Evolutionary conservation across 306 rosid species (phyloP).

Genomic region (Cicer arietinum): DNA sequence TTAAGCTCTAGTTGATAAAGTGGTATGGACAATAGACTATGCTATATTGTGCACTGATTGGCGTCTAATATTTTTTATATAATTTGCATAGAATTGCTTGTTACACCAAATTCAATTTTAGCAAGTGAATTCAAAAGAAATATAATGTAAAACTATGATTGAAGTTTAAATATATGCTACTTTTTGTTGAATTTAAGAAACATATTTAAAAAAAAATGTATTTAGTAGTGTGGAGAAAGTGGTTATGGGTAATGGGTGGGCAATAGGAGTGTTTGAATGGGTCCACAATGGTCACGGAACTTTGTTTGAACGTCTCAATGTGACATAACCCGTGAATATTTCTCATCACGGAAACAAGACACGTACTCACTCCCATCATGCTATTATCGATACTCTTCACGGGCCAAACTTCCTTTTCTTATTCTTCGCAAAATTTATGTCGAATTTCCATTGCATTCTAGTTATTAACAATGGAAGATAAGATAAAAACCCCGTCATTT

Average conservation of each 20-base stretch:
- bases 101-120: no score
- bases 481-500: no score
- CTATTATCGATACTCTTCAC: constrained; percentile 34
- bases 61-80: constrained; percentile 28
- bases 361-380: constrained; percentile 15
- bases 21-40: constrained; percentile 29
- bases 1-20: constrained; percentile 27
- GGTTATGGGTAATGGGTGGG: constrained; percentile 1
- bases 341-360: constrained; percentile 26
- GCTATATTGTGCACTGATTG: constrained; percentile 26
- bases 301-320: constrained; percentile 23
- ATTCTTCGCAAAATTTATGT: no score
- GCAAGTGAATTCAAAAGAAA: no score
- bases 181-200: no score
- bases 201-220: no score
- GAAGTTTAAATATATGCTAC: no score
- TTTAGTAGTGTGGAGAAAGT: no score
- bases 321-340: constrained; percentile 44
- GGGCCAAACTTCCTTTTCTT: constrained; percentile 38
- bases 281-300: constrained; percentile 55
- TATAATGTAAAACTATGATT: no score
- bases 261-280: constrained; percentile 23
- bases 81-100: no score
- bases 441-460: no score
- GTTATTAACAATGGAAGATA: no score